Base-by-base conservation (phyloP, 306 rosid species). In the Quercus rubra region DNA sequence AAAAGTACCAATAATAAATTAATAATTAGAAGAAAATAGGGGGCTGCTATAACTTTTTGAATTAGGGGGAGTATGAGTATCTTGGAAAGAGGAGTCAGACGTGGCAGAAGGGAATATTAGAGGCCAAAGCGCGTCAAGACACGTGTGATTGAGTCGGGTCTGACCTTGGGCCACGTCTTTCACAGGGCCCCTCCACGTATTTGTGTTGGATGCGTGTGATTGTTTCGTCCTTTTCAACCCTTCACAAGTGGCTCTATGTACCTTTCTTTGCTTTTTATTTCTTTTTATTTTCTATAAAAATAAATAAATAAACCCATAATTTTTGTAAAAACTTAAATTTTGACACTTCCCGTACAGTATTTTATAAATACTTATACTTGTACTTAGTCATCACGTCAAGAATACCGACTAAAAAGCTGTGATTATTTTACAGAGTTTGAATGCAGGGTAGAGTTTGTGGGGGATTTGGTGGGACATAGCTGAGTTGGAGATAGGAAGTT, bases 131-230 rank as follows among this genome's bases (percentile, higher is more conserved):
- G 91, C 93, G 90, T 87, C 79, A 57, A 18, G 87, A 84, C 91
- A 90, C 92, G 86, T 90, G 93, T 83, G 76, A 54, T 19, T 75
- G 81, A 82, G 85, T 82, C 71, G 83, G 63, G 35, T 31, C 74
- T 78, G 98, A 92, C 90, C 89, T 81, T 76, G 94, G 94, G 93
- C 91, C 95, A 92, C 91, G 92, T 81, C 57, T 38, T 11, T 25
- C 0, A 1, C 79, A 4, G 96, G 92, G 96, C 30, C 88, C 97
- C 90, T 15, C 83, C 59, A 62, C 30, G 49, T 64, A 86, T 74
- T 78, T 64, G 79, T 54, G 84, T 73, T 76, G 87, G 90, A 81
- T 85, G 85, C 69, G 85, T 59, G 83, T 13, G 58, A 75, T 27
- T 73, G 88, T 67, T 81, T 71, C 71, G 87, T 88, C 88, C 15